Conservation (phyloP, 306 rosid species). For the Cicer arietinum region DNA sequence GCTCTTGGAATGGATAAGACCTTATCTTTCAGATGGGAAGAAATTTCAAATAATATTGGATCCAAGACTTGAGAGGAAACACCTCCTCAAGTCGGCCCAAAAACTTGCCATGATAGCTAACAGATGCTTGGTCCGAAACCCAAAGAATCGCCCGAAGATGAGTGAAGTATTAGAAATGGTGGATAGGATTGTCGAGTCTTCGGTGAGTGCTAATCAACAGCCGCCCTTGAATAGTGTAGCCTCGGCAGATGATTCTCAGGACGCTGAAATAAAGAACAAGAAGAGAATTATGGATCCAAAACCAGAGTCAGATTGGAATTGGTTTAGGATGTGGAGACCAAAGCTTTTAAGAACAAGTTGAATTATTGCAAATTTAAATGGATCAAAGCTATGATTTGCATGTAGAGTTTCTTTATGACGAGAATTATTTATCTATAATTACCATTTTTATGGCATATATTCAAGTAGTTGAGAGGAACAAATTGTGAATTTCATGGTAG, state of each 20-base stretch:
- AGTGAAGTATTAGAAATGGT: constrained; percentile 88
- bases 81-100: constrained; percentile 67
- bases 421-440: constrained; percentile 34
- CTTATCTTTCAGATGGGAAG: constrained; percentile 74
- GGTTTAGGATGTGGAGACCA: constrained; percentile 67
- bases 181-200: constrained; percentile 55
- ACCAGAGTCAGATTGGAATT: constrained; percentile 52
- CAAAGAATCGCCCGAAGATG: constrained; percentile 95
- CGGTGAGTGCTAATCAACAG: constrained; percentile 50
- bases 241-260: constrained; percentile 50
- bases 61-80: constrained; percentile 86
- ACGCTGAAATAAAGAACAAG: constrained; percentile 51
- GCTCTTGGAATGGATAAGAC: constrained; percentile 94
- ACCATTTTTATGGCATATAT: constrained; percentile 7
- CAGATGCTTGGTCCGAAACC: constrained; percentile 78
- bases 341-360: constrained; percentile 68
- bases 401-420: constrained; percentile 43
- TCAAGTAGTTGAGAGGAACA: constrained; percentile 30
- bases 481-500: constrained; percentile 35
- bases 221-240: constrained; percentile 54
- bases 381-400: constrained; percentile 30
- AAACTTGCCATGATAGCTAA: constrained; percentile 79
- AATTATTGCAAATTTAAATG: constrained; percentile 45
- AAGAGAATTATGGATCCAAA: constrained; percentile 51
- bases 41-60: constrained; percentile 83